phyloP scores from a whole-genome alignment of 2,329 filamentous ascomycete species.

The Diplodia mutila region DNA sequence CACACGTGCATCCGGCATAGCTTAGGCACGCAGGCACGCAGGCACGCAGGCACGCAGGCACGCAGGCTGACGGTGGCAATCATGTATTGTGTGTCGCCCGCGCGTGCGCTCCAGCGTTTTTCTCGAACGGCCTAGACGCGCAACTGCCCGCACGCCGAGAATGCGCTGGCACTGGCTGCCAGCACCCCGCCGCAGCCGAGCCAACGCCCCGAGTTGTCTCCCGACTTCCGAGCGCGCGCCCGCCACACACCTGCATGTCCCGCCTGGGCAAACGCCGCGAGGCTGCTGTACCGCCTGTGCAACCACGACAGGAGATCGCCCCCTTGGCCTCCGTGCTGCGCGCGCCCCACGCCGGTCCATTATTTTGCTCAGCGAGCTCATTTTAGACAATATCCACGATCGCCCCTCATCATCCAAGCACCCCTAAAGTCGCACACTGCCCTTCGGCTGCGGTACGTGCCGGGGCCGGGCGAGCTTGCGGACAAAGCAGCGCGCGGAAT shows the following conservation, averaged over 20 bases:
- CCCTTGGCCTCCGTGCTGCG: slow-evolving; percentile 6
- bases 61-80: not conserved
- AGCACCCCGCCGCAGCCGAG: not conserved
- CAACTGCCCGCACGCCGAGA: not conserved
- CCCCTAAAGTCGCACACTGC: slow-evolving; percentile 8
- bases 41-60: not conserved
- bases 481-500: not conserved
- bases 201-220: not conserved
- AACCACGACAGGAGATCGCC: slow-evolving; percentile 7
- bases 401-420: slow-evolving; percentile 2
- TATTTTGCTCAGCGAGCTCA: slow-evolving; percentile 19
- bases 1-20: not conserved
- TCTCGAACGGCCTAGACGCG: not conserved
- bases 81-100: not conserved
- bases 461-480: not conserved
- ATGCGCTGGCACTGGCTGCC: slow-evolving; percentile 5
- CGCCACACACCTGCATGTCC: slow-evolving; percentile 9
- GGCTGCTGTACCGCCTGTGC: not conserved
- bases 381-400: slow-evolving; percentile 20
- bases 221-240: not conserved
- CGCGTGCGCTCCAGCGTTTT: not conserved
- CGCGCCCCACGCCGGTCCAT: slow-evolving; percentile 7
- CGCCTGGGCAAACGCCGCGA: not conserved
- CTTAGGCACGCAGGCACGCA: not conserved
- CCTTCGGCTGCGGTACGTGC: slow-evolving; percentile 4